Evolutionary conservation across 331 rosid genomes (phyloP), one percentile per base, ranked within the genome.

Genomic region (Rosa hybrid): DNA sequence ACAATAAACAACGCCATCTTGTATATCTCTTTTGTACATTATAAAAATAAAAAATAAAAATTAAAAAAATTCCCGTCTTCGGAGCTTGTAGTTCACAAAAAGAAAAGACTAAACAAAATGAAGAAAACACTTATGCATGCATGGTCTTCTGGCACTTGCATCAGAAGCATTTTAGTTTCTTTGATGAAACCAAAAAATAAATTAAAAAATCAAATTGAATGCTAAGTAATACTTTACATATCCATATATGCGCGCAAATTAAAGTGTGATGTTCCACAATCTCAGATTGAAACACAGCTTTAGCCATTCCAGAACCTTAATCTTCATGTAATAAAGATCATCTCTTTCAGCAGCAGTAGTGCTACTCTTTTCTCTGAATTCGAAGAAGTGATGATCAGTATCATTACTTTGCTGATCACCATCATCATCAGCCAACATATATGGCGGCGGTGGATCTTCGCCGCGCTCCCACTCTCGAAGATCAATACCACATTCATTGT

Each of bases 391-490:
- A 17, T 45, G 59, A 25, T 62, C 57, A 44, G 30, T 12, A 60
- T 51, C 56, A 56, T 23, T 14, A 21, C 18, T 53, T 17, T 69
- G 76, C 27, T 17, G 18, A 51, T 74, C 46, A 34, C 5, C 69
- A 30, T 12, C 72, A 16, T 65, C 77, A 25, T 56, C 82, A 12
- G 69, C 82, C 30, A 68, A 56, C 65, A 79, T 25, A 70, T 79
- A 45, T 1, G 59, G 57, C 13, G 60, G 69, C 9, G 82, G 59
- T 42, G 62, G 71, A 41, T 68, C 68, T 42, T 51, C 5, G 17
- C 11, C n/a, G 8, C 34, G 8, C 45, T 79, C 60, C 77, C 60
- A 42, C 50, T 79, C 77, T 68, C n/a, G 49, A 18, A 70, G n/a
- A 68, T 25, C 11, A 34, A 79, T 71, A 7, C 77, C n/a, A 12